Conservation (phyloP, 1,284 basidiomycete genomes). For the Ceratobasidium sp. region DNA sequence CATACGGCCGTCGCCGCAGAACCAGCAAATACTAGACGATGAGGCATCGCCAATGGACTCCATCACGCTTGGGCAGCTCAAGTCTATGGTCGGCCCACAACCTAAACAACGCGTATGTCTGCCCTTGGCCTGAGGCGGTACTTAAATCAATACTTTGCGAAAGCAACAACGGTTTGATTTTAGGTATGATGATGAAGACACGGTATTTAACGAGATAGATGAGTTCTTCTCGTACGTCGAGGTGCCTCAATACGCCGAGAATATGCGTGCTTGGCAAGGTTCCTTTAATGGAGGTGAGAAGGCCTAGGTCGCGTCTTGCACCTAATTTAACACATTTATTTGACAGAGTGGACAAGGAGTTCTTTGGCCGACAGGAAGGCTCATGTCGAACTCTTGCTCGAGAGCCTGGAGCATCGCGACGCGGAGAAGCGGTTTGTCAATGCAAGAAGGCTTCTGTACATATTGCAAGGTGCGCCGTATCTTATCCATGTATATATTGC, state of each 20-base stretch:
- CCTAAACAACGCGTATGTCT: slow-evolving; percentile 61
- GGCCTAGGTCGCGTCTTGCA: slow-evolving; percentile 30
- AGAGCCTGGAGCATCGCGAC: slow-evolving; percentile 86
- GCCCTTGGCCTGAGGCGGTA: slow-evolving; percentile 12
- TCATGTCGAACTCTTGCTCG: slow-evolving; percentile 82
- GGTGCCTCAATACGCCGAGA: slow-evolving; percentile 90
- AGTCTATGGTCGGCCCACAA: slow-evolving; percentile 72
- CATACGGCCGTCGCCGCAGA: slow-evolving; percentile 32
- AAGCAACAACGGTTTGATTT: slow-evolving; percentile 90
- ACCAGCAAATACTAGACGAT: slow-evolving; percentile 27
- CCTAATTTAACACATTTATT: slow-evolving; percentile 20
- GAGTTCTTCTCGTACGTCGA: slow-evolving; percentile 99
- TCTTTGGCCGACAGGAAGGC: slow-evolving; percentile 69
- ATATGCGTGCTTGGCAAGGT: slow-evolving; percentile 86
- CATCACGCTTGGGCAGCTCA: slow-evolving; percentile 84
- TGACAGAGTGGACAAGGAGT: slow-evolving; percentile 80
- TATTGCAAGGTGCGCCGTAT: slow-evolving; percentile 80
- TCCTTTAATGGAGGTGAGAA: slow-evolving; percentile 77
- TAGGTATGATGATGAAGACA: slow-evolving; percentile 94
- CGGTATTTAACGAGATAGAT: slow-evolving; percentile 90
- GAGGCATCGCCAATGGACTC: slow-evolving; percentile 62
- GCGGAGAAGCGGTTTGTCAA: slow-evolving; percentile 86
- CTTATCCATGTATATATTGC: slow-evolving; percentile 39
- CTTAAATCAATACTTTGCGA: slow-evolving; percentile 7
- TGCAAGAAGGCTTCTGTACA: slow-evolving; percentile 87